Percentiles rank a stretch among this genome's conserved stretches.
phyloP scores from a whole-genome alignment of 129 eudicot genomes.

The Gnaphalium uliginosum region DNA sequence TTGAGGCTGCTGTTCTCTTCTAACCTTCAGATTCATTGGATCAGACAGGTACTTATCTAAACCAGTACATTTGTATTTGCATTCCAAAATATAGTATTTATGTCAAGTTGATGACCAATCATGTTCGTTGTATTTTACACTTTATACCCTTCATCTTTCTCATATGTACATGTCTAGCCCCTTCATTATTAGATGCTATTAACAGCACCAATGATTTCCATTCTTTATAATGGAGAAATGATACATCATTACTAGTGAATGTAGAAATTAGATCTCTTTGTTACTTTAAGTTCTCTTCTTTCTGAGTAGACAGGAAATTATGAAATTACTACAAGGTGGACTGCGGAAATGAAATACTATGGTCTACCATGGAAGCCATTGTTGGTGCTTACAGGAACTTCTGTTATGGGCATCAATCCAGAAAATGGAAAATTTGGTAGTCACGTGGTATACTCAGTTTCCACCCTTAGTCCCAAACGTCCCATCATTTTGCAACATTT shows the following conservation, averaged over 20 bases:
- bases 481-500: not conserved
- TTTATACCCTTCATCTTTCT: too few species aligned
- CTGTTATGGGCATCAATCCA: constrained; percentile 89
- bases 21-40: constrained; percentile 78
- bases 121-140: too few species aligned
- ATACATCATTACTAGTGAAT: too few species aligned
- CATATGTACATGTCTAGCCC: too few species aligned
- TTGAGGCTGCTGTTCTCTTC: constrained; percentile 71
- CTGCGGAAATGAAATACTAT: constrained; percentile 72
- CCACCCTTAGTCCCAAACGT: not conserved
- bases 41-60: constrained; percentile 55
- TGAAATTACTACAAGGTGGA: constrained; percentile 91
- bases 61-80: not conserved
- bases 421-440: constrained; percentile 77
- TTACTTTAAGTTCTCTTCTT: constrained; percentile 3
- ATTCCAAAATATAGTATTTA: not conserved
- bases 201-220: too few species aligned
- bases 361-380: constrained; percentile 94
- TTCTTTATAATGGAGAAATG: too few species aligned
- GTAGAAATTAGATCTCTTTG: too few species aligned
- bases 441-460: constrained; percentile 57
- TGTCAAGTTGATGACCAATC: not conserved
- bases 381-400: constrained; percentile 90
- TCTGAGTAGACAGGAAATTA: constrained; percentile 77
- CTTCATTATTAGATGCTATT: too few species aligned